Conservation (phyloP, 2,329 filamentous ascomycete species). For the Botrytis fabae region DNA sequence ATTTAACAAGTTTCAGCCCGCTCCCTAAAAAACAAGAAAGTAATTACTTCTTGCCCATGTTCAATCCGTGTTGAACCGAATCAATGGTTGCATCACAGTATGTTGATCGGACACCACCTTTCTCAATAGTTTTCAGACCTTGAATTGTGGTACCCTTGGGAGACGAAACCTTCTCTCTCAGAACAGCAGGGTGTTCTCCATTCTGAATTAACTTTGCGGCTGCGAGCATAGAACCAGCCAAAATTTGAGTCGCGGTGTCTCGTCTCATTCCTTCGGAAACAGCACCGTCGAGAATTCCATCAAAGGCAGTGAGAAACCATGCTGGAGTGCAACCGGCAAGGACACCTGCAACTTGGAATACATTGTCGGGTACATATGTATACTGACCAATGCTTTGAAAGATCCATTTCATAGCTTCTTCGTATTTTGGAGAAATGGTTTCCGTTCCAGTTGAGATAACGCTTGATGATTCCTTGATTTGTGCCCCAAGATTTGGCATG, state of each 20-base stretch:
- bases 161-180: slow-evolving; percentile 22
- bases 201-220: slow-evolving; percentile 22
- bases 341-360: slow-evolving; percentile 19
- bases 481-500: slow-evolving; percentile 22
- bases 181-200: slow-evolving; percentile 23
- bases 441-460: slow-evolving; percentile 18
- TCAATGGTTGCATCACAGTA: slow-evolving; percentile 21
- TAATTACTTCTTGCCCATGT: slow-evolving; percentile 15
- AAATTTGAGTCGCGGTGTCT: slow-evolving; percentile 14
- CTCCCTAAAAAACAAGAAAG: not conserved
- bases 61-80: slow-evolving; percentile 18
- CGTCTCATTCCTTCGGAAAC: slow-evolving; percentile 22
- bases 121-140: slow-evolving; percentile 22
- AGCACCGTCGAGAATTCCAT: slow-evolving; percentile 22
- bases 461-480: slow-evolving; percentile 21
- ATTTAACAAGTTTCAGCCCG: not conserved
- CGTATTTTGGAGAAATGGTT: slow-evolving; percentile 9
- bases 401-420: slow-evolving; percentile 18
- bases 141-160: slow-evolving; percentile 22
- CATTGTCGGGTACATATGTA: slow-evolving; percentile 19
- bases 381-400: slow-evolving; percentile 16
- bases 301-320: slow-evolving; percentile 21
- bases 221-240: slow-evolving; percentile 22
- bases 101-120: slow-evolving; percentile 21
- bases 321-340: slow-evolving; percentile 22